Evolutionary conservation across 345 rosid species (phyloP).

Genomic region (Populus ilicifolia): DNA sequence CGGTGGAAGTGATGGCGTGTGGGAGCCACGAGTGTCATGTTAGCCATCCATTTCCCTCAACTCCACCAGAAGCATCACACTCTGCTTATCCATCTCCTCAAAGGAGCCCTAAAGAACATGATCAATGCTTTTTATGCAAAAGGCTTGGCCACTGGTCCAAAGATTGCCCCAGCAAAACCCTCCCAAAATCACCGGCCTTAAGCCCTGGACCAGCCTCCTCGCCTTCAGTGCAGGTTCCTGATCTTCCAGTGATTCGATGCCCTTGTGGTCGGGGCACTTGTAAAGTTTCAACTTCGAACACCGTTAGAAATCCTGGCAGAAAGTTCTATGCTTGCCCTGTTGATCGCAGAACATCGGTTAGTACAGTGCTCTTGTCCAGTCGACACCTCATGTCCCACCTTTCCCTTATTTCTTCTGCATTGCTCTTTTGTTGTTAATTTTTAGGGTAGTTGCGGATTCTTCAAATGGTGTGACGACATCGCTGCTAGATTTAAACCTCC

Average conservation of each 20-base stretch:
- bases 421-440: not conserved
- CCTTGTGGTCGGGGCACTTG: constrained; percentile 16
- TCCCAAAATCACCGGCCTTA: not conserved
- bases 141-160: constrained; percentile 15
- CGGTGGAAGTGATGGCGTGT: not conserved
- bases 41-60: not conserved
- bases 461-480: constrained; percentile 14
- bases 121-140: constrained; percentile 4
- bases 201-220: not conserved
- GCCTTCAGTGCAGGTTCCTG: not conserved
- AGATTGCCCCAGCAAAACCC: constrained; percentile 13
- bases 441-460: not conserved
- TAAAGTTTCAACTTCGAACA: not conserved
- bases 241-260: constrained; percentile 17
- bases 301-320: constrained; percentile 6
- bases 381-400: not conserved
- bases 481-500: not conserved
- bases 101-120: not conserved
- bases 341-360: not conserved
- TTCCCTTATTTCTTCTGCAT: not conserved
- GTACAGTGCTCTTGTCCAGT: not conserved
- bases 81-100: not conserved
- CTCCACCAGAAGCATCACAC: not conserved
- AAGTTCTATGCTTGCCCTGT: constrained; percentile 19
- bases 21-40: not conserved